Percentiles rank a stretch among this genome's conserved stretches.
Conservation (phyloP, 164 flowering plant species). For the Stephania yunnanensis region DNA sequence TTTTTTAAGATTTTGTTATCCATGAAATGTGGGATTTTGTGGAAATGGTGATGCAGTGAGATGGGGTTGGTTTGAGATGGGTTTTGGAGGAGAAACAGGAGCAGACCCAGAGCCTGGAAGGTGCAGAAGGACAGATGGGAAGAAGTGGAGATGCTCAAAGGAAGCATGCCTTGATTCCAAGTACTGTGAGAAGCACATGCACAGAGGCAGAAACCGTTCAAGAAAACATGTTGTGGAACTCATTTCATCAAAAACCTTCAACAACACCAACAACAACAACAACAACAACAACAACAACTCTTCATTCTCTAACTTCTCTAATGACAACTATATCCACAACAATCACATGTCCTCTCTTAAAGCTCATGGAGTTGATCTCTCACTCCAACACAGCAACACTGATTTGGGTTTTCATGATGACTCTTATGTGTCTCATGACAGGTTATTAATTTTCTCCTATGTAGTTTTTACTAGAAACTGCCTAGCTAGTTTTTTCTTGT, state of each 20-base stretch:
- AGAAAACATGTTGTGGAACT: slow-evolving; percentile 62
- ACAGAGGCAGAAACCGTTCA: slow-evolving; percentile 66
- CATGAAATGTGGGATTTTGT: slow-evolving; percentile 15
- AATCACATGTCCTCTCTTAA: neutral
- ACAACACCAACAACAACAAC: slow-evolving; percentile 2
- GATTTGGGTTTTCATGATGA: slow-evolving; percentile 26
- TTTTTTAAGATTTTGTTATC: neutral
- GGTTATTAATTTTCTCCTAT: too few species aligned
- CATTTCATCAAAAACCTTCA: slow-evolving; percentile 6
- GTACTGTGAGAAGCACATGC: slow-evolving; percentile 71
- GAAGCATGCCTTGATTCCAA: slow-evolving; percentile 55
- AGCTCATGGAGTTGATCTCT: neutral
- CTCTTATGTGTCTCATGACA: slow-evolving; percentile 7
- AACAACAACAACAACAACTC: slow-evolving; percentile 7
- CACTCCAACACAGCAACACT: slow-evolving; percentile 21
- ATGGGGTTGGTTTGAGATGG: slow-evolving; percentile 50
- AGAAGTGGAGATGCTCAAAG: slow-evolving; percentile 66
- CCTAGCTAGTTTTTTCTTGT: neutral
- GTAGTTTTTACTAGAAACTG: too few species aligned
- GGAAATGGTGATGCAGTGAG: slow-evolving; percentile 18
- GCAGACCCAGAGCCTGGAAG: slow-evolving; percentile 67
- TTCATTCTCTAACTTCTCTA: slow-evolving; percentile 3
- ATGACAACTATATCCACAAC: too few species aligned
- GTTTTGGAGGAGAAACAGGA: slow-evolving; percentile 34
- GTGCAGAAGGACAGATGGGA: slow-evolving; percentile 71